Evolutionary conservation across 2,329 filamentous ascomycete genomes (phyloP), one percentile per base, ranked within the genome.

Genomic region (Myrmaecium sp.): DNA sequence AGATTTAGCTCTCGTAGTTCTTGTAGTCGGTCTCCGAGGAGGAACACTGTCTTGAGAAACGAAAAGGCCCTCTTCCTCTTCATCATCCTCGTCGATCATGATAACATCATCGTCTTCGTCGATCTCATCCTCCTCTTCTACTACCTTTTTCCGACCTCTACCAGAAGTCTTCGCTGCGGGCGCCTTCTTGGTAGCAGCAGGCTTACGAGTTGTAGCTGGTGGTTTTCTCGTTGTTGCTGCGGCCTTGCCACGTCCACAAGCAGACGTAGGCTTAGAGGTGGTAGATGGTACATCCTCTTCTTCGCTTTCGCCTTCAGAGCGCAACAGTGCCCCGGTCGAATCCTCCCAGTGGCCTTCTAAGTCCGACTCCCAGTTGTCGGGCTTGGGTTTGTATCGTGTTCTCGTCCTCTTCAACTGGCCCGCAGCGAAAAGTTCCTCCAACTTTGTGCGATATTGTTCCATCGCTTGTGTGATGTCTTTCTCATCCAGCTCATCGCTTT

Each of bases 301-400:
- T 21, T 55, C 51, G 9, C 57, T 58, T 10, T 58, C 64, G 24
- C 62, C 55, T 33, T 64, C 54, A 12, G 57, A 57, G 31, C 54
- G 54, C 23, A 72, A 60, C 4, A 72, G 49, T 2, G 74, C 79
- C 5, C 68, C 74, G 0, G 78, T 69, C 31, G 82, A 71, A 25
- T 89, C 77, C 33, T 76, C 76, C 84, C 86, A 95, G 26, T 65
- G 64, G 0, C 84, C 89, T 26, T 93, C 76, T 14, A 84, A 57
- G 36, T 95, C 86, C n/a, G 71, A 80, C 43, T 95, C 82, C 83
- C 84, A 95, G 3, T 62, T 63, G 7, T 69, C 66, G 2, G 86
- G 86, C 46, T 74, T 80, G 1, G 80, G 74, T 45, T 79, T 86
- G 33, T 79, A 60, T 35, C 60, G 69, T 68, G 41, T 62, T 64